Evolutionary conservation across 1,284 basidiomycete genomes (phyloP), one percentile per base, ranked within the genome.

Genomic region (Leucoagaricus sp.): DNA sequence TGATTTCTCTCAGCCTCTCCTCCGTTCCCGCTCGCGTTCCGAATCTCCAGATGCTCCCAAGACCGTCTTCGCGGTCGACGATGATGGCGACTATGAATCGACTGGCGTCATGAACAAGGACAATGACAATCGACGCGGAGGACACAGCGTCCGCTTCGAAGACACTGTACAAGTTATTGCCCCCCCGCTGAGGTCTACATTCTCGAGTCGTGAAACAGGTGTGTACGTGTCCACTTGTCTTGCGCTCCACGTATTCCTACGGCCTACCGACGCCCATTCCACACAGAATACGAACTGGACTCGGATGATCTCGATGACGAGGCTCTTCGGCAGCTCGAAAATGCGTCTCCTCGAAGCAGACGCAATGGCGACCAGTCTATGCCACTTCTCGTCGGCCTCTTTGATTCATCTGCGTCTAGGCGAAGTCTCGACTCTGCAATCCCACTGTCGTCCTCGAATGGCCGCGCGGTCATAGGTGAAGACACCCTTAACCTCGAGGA

Each of bases 151-250:
- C 34, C 76, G 83, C 36, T 89, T 89, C 63, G 74, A 81, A 53
- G 86, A 89, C 51, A 79, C 86, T 29, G 84, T 88, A 1, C 82
- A 86, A 57, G 77, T 89, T 40, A 84, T 88, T 63, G 78, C 78
- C 7, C 88, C 85, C 0, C 77, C 86, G 9, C 71, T 91, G 34
- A 78, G 83, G 66, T 92, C 89, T 17, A 90, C 86, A 23, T 72
- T 78, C 38, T 75, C 85, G 49, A 89, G 88, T 69, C 85, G 90
- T 59, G 90, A 92, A 75, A 76, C 85, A 71, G 88, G 90, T 91
- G 70, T 69, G 86, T 81, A 59, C 49, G 65, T 69, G 62, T 55
- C 15, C 29, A 38, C 12, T 29, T 31, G 23, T 10, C 17, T 34
- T 19, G 41, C 29, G 25, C 45, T 45, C 25, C 42, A 41, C 12